These are phyloP conservation scores for Fomitopsis schrenkii DNA, from an alignment of 1,284 basidiomycete genomes.

Conservation along the genomic window DNA sequence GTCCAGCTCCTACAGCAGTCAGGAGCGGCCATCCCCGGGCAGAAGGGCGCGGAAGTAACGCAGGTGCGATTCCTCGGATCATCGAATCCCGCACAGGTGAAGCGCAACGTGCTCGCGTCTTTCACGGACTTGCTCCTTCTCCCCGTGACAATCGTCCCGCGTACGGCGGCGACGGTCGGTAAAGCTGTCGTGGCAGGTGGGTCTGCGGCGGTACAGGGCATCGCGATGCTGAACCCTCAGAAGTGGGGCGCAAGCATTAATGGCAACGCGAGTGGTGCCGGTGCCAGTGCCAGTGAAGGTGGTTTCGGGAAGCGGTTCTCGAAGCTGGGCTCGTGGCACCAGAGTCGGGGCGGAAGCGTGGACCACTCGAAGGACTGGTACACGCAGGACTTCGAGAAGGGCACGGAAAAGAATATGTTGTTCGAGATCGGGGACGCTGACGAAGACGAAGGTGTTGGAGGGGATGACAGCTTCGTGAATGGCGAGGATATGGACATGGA, in stretches of 20 bases:
- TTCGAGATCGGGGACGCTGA: slow-evolving; percentile 61
- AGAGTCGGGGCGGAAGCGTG: slow-evolving; percentile 12
- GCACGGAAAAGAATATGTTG: slow-evolving; percentile 39
- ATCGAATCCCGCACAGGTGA: slow-evolving; percentile 87
- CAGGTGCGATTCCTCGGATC: slow-evolving; percentile 72
- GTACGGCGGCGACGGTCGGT: slow-evolving; percentile 40
- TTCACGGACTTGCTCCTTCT: slow-evolving; percentile 89
- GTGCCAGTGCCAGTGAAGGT: slow-evolving; percentile 24
- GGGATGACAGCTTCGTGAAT: neutral
- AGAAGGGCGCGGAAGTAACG: slow-evolving; percentile 17
- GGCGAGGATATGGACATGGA: slow-evolving; percentile 20
- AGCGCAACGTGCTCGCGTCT: slow-evolving; percentile 87
- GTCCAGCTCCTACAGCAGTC: slow-evolving; percentile 14
- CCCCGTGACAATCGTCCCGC: slow-evolving; percentile 94
- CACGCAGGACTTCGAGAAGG: slow-evolving; percentile 38
- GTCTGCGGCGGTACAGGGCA: slow-evolving; percentile 78
- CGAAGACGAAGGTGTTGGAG: slow-evolving; percentile 36
- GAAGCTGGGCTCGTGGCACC: slow-evolving; percentile 14
- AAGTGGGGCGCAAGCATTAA: slow-evolving; percentile 54
- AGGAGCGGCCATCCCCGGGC: neutral
- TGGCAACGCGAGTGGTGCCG: slow-evolving; percentile 17
- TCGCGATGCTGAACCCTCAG: slow-evolving; percentile 84
- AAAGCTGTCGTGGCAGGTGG: slow-evolving; percentile 75
- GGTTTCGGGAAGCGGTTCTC: slow-evolving; percentile 9
- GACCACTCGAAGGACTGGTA: slow-evolving; percentile 27